phyloP scores from a whole-genome alignment of 2,329 filamentous ascomycete genomes.

The Verticillium dahliae region DNA sequence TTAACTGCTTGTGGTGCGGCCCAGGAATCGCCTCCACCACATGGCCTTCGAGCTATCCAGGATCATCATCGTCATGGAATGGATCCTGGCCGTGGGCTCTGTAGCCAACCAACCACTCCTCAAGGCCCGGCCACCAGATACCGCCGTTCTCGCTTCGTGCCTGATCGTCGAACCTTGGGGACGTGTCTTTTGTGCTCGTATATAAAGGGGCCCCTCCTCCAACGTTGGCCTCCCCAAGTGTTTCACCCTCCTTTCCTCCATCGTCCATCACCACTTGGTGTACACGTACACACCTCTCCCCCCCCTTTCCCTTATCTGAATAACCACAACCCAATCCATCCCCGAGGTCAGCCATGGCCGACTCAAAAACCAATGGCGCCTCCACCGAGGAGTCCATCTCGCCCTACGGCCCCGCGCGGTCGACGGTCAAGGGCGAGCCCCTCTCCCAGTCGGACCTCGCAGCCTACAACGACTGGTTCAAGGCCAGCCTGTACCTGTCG shows the following conservation, averaged over 20 bases:
- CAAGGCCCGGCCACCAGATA: neutral
- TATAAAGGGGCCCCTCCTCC: neutral
- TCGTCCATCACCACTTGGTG: too few species aligned
- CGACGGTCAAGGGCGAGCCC: slow-evolving; percentile 55
- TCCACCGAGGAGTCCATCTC: slow-evolving; percentile 48
- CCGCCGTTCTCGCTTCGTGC: neutral
- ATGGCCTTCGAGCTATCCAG: neutral
- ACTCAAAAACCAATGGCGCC: slow-evolving; percentile 5
- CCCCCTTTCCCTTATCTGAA: neutral
- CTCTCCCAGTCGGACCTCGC: slow-evolving; percentile 60
- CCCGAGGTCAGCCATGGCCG: slow-evolving; percentile 18
- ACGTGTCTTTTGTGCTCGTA: neutral
- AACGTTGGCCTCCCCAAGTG: too few species aligned
- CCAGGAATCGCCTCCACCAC: neutral
- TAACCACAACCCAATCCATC: neutral
- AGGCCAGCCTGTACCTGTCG: slow-evolving; percentile 67
- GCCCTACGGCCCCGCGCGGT: slow-evolving; percentile 58
- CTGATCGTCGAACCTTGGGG: too few species aligned
- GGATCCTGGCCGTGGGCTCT: neutral
- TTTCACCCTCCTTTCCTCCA: too few species aligned
- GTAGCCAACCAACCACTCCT: neutral
- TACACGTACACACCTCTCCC: neutral
- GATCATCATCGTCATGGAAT: neutral
- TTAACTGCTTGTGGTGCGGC: neutral
- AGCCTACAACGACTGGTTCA: slow-evolving; percentile 67